Evolutionary conservation across 116 monocot genomes (phyloP).

Genomic region (Zostera marina): DNA sequence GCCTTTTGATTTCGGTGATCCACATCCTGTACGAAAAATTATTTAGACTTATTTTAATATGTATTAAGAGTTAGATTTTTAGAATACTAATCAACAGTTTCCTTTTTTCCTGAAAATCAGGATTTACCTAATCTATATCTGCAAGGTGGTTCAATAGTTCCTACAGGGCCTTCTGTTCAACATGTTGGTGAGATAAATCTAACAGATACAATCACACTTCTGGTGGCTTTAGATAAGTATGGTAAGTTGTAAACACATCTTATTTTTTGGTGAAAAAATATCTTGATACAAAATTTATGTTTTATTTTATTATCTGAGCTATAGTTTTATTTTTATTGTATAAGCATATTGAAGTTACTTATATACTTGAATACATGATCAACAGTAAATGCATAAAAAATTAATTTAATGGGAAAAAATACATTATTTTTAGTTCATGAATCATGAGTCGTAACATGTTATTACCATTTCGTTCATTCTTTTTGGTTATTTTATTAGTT

Average conservation of each 20-base stretch:
- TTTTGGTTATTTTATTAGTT: slow-evolving; percentile 2
- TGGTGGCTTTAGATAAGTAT: slow-evolving; percentile 61
- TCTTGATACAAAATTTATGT: neutral
- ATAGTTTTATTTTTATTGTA: too few relatives aligned
- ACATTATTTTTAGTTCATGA: too few relatives aligned
- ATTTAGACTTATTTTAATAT: neutral
- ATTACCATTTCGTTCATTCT: slow-evolving; percentile 17
- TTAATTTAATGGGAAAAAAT: too few relatives aligned
- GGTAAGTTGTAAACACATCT: slow-evolving; percentile 23
- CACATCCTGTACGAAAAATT: slow-evolving; percentile 65
- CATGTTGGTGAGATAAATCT: slow-evolving; percentile 69
- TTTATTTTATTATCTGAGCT: neutral
- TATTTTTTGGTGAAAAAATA: neutral
- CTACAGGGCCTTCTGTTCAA: slow-evolving; percentile 59
- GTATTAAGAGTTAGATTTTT: neutral
- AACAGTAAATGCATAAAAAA: too few relatives aligned
- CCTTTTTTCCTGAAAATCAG: slow-evolving; percentile 17
- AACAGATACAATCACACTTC: slow-evolving; percentile 51
- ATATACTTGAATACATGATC: too few relatives aligned
- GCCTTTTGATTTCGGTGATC: slow-evolving; percentile 84
- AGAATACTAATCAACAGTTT: neutral
- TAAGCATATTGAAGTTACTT: too few relatives aligned
- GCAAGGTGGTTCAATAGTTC: slow-evolving; percentile 89
- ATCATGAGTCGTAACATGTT: slow-evolving; percentile 7
- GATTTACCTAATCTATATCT: slow-evolving; percentile 82